Conservation (phyloP, 768 basidiomycete species). For the Cystobasidium tubakii region DNA sequence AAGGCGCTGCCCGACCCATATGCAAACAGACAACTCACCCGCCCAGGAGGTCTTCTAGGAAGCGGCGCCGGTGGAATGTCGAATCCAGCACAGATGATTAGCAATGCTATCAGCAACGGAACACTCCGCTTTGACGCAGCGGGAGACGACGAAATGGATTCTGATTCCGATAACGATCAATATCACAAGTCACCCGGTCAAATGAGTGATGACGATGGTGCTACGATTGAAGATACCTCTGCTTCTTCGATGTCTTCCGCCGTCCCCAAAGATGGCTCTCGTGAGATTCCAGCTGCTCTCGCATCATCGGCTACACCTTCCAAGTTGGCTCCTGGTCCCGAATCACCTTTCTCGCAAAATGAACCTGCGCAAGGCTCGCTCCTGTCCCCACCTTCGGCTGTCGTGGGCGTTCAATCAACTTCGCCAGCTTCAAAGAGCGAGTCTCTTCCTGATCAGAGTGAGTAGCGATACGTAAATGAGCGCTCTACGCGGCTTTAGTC, state of each 20-base stretch:
- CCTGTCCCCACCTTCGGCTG: conserved; percentile 30
- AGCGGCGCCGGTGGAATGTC: background rate
- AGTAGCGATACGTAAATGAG: background rate
- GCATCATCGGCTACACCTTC: conserved; percentile 18
- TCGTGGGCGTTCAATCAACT: conserved; percentile 32
- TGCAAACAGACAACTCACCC: conserved; percentile 13
- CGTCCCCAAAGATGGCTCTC: background rate
- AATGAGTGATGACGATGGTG: conserved; percentile 14
- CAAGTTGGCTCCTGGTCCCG: conserved; percentile 11
- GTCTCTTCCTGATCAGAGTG: background rate
- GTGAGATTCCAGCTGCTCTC: background rate
- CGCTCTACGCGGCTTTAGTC: too few species aligned
- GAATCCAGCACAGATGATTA: conserved; percentile 14
- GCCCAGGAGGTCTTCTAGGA: conserved; percentile 20
- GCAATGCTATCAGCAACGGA: conserved; percentile 33
- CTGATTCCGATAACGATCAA: conserved; percentile 5
- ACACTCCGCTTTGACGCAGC: conserved; percentile 18
- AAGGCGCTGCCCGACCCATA: conserved; percentile 25
- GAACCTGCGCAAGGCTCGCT: conserved; percentile 6
- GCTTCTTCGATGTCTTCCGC: conserved; percentile 16
- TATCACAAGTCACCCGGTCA: conserved; percentile 30
- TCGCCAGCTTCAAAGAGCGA: background rate
- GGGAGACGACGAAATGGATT: background rate
- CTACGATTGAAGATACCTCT: conserved; percentile 21
- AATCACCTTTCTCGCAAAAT: conserved; percentile 16